Conservation (phyloP, 441 rosid species). For the Sinapis alba region DNA sequence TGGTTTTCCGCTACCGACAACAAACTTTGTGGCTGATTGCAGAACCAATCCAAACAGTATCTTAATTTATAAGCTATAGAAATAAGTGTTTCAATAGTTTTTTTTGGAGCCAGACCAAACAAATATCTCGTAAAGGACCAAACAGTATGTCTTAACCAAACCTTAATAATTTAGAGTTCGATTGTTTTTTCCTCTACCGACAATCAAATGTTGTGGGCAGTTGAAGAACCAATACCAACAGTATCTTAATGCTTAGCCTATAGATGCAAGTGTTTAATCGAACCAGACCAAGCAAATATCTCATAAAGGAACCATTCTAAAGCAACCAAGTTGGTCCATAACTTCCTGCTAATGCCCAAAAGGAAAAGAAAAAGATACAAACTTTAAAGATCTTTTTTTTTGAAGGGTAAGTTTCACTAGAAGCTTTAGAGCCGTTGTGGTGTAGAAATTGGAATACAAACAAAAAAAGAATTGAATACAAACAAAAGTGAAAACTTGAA, state of each 20-base stretch:
- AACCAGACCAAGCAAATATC: background rate
- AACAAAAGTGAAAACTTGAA: slow-evolving; percentile 9
- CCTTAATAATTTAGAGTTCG: background rate
- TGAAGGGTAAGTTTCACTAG: slow-evolving; percentile 18
- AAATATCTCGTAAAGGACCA: background rate
- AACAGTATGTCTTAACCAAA: no score
- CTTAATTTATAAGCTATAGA: background rate
- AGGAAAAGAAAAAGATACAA: background rate
- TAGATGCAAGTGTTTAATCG: background rate
- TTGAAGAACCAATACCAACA: background rate
- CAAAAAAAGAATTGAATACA: slow-evolving; percentile 19
- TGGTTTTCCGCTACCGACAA: no score
- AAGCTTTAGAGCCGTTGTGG: slow-evolving; percentile 35
- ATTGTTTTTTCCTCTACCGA: background rate
- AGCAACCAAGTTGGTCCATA: slow-evolving; percentile 19
- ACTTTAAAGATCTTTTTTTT: background rate
- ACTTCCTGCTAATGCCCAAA: background rate
- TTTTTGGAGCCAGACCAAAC: background rate
- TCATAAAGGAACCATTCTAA: background rate
- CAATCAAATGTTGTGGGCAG: background rate
- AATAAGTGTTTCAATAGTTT: background rate
- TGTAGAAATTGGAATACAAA: slow-evolving; percentile 22
- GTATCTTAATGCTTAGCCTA: background rate
- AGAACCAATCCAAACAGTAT: background rate
- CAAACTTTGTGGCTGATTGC: no score